Conservation (phyloP, 2,329 filamentous ascomycete genomes). For the Biscogniauxia sp. region DNA sequence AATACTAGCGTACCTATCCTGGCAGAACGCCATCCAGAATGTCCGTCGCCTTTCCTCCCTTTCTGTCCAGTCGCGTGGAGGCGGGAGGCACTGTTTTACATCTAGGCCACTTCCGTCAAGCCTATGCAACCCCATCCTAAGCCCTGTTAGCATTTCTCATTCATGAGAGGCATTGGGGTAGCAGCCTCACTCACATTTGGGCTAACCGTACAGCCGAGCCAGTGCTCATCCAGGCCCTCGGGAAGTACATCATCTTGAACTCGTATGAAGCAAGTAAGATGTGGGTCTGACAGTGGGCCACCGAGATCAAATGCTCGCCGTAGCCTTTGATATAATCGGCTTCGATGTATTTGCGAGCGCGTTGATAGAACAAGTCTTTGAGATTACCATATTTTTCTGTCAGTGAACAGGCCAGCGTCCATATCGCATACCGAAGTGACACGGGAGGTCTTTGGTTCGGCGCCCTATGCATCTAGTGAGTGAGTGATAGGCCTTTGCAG, state of each 20-base stretch:
- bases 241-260: constrained; percentile 98
- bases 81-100: constrained; percentile 86
- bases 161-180: constrained; percentile 33
- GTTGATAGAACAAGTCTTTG: constrained; percentile 85
- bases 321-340: constrained; percentile 88
- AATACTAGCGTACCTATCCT: constrained; percentile 91
- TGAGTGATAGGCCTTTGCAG: not conserved
- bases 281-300: constrained; percentile 85
- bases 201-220: constrained; percentile 76
- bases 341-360: constrained; percentile 87
- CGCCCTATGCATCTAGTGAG: constrained; percentile 45
- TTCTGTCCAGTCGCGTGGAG: constrained; percentile 90
- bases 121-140: constrained; percentile 86
- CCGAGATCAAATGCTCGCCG: constrained; percentile 82
- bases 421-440: constrained; percentile 89
- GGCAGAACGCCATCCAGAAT: constrained; percentile 91
- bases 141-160: constrained; percentile 49
- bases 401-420: constrained; percentile 86
- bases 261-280: constrained; percentile 78
- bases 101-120: constrained; percentile 80
- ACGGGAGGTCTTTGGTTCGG: constrained; percentile 83
- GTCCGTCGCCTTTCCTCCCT: constrained; percentile 85
- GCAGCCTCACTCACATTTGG: constrained; percentile 65
- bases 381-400: constrained; percentile 77
- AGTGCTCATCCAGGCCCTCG: constrained; percentile 89